Base-by-base conservation (phyloP, 768 basidiomycete species). In the Leucocoprinus sp. region DNA sequence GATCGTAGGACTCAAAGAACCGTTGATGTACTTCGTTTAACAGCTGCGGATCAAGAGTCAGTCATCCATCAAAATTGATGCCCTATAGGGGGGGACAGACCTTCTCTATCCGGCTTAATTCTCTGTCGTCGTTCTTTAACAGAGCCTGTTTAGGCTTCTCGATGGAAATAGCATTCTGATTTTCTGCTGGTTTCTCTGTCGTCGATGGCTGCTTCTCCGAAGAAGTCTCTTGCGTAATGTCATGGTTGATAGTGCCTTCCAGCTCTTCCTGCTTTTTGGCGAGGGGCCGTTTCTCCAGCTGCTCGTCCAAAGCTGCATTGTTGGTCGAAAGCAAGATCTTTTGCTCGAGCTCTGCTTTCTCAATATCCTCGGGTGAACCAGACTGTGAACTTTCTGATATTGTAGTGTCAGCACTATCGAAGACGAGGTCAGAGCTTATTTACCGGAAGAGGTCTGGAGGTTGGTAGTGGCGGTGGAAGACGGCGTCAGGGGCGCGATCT, bases 261-360 rank as follows among this genome's bases (percentile, higher is more conserved):
- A 86, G 66, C 51, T 79, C 78, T 58, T 92, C 87, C 60, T 93
- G 90, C 63, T 82, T 81, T 70, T 85, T 92, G 12, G 88, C 90
- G 43, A 95, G 61, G 7, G 92, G 92, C 27, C 92, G 74, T 52
- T 88, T 82, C 57, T 91, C 86, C 3, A 92, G 72, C 52, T 93
- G 86, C 24, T 83, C 83, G 56, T 92, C 90, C 15, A 93, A 70
- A 6, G 81, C 82, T 40, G 85, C 70, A 5, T 80, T 77, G 49
- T 92, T 91, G 52, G 76, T 72, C 18, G 76, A 72, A 22, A 54
- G 33, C 18, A 89, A 73, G 22, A 74, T 78, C 17, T 72, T 80
- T 54, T 65, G 62, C 29, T 62, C 57, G 2, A 68, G 54, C 51
- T 80, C 71, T 22, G 63, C 66, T 8, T 55, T 60, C 21, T 76